A percentile compares a stretch with the other conserved stretches of the same genome.
Evolutionary conservation across 495 filamentous ascomycete species (phyloP).

Genomic region (Neurospora sp.): DNA sequence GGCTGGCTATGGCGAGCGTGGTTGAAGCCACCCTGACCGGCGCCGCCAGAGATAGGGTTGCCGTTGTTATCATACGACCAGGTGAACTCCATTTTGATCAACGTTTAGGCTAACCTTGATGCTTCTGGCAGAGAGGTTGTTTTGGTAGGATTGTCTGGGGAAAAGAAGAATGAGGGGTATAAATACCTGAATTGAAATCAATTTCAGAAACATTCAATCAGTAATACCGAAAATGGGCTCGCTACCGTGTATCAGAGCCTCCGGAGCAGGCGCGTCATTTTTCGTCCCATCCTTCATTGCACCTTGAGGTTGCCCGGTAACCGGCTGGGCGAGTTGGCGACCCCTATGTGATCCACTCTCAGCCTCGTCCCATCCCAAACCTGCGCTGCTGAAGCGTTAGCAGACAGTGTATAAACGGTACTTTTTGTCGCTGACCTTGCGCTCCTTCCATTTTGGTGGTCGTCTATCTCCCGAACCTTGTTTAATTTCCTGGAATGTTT

Average conservation of each 20-base stretch:
- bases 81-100: too few species aligned
- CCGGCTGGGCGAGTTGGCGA: neutral
- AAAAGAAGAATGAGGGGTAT: too few species aligned
- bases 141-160: too few species aligned
- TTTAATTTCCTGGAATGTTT: neutral
- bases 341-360: neutral
- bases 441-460: neutral
- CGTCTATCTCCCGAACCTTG: neutral
- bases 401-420: neutral
- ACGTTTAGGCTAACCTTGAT: too few species aligned
- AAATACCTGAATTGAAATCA: too few species aligned
- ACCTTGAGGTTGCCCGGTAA: neutral
- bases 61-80: too few species aligned
- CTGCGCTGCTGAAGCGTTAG: neutral
- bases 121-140: too few species aligned
- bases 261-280: accelerated
- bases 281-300: neutral
- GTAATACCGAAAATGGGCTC: neutral
- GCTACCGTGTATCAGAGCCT: neutral
- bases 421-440: neutral
- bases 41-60: too few species aligned
- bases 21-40: too few species aligned
- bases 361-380: neutral
- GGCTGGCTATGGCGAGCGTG: too few species aligned
- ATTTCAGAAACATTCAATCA: too few species aligned